Conservation (phyloP, 768 basidiomycete species). For the Auricularia auricula-judae region DNA sequence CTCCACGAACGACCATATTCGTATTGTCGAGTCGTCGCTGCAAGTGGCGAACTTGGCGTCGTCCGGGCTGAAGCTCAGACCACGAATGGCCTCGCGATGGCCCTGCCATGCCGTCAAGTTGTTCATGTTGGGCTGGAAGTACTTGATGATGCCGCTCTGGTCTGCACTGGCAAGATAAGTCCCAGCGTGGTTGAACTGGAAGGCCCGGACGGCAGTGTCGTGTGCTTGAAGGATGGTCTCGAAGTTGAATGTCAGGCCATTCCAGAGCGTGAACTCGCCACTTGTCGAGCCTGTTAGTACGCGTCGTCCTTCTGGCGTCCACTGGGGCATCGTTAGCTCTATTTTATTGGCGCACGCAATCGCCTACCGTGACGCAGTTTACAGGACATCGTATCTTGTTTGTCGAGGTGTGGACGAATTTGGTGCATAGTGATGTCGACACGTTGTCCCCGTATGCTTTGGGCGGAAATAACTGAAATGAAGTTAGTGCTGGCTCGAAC, state of each 20-base stretch:
- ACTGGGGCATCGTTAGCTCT: constrained; percentile 36
- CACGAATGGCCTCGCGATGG: constrained; percentile 89
- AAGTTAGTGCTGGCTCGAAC: too few relatives aligned
- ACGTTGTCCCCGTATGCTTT: constrained; percentile 86
- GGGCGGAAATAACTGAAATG: constrained; percentile 74
- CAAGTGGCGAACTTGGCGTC: constrained; percentile 89
- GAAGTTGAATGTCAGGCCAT: constrained; percentile 97
- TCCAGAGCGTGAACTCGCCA: constrained; percentile 98
- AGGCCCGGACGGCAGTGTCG: constrained; percentile 84
- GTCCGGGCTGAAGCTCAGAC: constrained; percentile 84
- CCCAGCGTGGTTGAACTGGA: constrained; percentile 89
- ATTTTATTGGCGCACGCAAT: constrained; percentile 2
- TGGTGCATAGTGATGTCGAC: constrained; percentile 90
- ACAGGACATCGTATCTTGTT: constrained; percentile 98
- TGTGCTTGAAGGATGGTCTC: constrained; percentile 99
- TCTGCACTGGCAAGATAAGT: constrained; percentile 87
- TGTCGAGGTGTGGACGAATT: constrained; percentile 95
- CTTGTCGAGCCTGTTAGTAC: constrained; percentile 91
- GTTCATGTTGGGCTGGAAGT: constrained; percentile 99
- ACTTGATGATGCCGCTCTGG: constrained; percentile 91
- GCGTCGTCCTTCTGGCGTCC: constrained; percentile 94
- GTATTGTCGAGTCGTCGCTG: constrained; percentile 89
- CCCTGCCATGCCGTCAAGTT: constrained; percentile 91
- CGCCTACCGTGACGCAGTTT: constrained; percentile 79
- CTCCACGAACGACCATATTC: constrained; percentile 93